phyloP scores from a whole-genome alignment of 2,329 filamentous ascomycete genomes.

The Teratosphaeria nubilosa region DNA sequence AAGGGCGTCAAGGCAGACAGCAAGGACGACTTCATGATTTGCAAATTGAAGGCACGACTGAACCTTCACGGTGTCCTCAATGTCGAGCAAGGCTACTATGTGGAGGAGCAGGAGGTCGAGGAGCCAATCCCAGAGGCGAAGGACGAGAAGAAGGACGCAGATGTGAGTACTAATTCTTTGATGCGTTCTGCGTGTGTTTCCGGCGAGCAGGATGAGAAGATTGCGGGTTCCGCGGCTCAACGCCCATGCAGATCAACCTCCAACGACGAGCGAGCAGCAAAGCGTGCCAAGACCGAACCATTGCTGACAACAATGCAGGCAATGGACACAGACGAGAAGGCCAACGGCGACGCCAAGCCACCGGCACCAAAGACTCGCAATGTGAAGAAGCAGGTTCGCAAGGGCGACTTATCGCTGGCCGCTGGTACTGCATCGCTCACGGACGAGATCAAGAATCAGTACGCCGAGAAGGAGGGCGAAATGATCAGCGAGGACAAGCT shows the following conservation, averaged over 20 bases:
- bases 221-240: background rate
- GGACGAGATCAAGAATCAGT: constrained; percentile 51
- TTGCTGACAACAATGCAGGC: constrained; percentile 45
- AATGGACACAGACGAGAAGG: constrained; percentile 78
- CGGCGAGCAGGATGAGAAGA: constrained; percentile 10
- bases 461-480: constrained; percentile 69
- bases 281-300: constrained; percentile 17
- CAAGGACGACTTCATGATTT: constrained; percentile 98
- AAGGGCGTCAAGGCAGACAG: constrained; percentile 92
- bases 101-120: constrained; percentile 95
- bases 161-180: constrained; percentile 49
- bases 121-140: constrained; percentile 73
- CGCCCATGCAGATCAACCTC: background rate
- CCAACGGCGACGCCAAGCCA: constrained; percentile 38
- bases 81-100: constrained; percentile 93
- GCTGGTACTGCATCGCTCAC: constrained; percentile 76
- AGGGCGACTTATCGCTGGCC: constrained; percentile 85
- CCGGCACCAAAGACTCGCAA: constrained; percentile 73
- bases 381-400: constrained; percentile 98
- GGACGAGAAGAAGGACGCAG: constrained; percentile 50
- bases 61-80: constrained; percentile 96
- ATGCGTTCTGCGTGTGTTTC: constrained; percentile 13
- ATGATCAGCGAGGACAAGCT: constrained; percentile 99
- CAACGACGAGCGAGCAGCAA: constrained; percentile 9
- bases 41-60: constrained; percentile 95